Percentiles rank a stretch among this genome's conserved stretches.
These are phyloP conservation scores for Hymenoscyphus occultus DNA, from an alignment of 2,329 filamentous ascomycete species.

Conservation along the genomic window DNA sequence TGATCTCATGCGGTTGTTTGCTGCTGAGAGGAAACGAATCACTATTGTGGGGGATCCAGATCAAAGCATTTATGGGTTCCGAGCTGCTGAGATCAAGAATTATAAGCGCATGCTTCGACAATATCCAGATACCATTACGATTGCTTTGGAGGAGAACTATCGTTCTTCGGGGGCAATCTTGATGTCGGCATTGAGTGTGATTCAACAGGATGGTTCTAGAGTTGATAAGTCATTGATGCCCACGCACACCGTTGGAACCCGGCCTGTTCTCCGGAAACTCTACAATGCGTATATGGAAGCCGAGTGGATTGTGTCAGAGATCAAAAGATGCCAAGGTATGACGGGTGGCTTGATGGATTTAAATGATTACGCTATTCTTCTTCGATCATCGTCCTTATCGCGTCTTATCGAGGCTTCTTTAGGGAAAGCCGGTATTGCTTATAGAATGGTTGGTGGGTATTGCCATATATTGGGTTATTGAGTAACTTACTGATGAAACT, in stretches of 20 bases:
- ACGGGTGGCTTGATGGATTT: slow-evolving; percentile 70
- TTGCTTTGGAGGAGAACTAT: slow-evolving; percentile 92
- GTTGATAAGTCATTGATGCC: slow-evolving; percentile 78
- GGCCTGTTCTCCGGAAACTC: slow-evolving; percentile 76
- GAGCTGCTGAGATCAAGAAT: slow-evolving; percentile 89
- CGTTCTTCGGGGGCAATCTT: slow-evolving; percentile 85
- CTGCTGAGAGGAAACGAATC: slow-evolving; percentile 68
- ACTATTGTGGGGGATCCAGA: slow-evolving; percentile 96
- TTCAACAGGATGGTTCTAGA: slow-evolving; percentile 80
- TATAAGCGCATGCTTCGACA: slow-evolving; percentile 72
- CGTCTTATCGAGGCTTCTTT: slow-evolving; percentile 81
- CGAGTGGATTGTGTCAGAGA: slow-evolving; percentile 83
- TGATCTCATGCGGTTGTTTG: slow-evolving; percentile 86
- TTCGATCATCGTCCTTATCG: slow-evolving; percentile 81
- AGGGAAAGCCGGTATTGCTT: slow-evolving; percentile 77
- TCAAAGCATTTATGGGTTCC: slow-evolving; percentile 96
- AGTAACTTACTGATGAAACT: slow-evolving; percentile 18
- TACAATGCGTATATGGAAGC: slow-evolving; percentile 71
- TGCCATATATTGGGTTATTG: neutral
- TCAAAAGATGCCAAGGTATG: slow-evolving; percentile 66
- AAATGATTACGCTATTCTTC: slow-evolving; percentile 79
- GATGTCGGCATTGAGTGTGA: slow-evolving; percentile 74
- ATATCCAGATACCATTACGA: slow-evolving; percentile 74
- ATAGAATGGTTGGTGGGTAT: slow-evolving; percentile 76
- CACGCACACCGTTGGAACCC: slow-evolving; percentile 74